Conservation (phyloP, 805 yeast genomes). For the Isabelozyma heimii region DNA sequence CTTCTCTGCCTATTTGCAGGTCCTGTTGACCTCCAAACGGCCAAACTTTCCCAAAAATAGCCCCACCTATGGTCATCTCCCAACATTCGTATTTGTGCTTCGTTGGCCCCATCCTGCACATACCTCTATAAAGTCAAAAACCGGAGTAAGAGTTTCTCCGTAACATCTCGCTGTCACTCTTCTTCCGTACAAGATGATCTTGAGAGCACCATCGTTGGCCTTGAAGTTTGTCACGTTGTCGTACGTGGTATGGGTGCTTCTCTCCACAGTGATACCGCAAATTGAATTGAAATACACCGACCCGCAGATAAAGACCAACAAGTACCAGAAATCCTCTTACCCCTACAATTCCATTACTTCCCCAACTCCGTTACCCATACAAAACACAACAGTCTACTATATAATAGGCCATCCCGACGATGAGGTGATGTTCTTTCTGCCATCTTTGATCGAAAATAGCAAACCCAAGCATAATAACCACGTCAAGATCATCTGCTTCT, state of each 20-base stretch:
- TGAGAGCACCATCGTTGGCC: background rate
- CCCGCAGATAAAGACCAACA: constrained; percentile 22
- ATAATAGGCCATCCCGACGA: constrained; percentile 97
- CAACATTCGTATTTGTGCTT: background rate
- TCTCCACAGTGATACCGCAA: constrained; percentile 42
- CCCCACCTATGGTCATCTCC: background rate
- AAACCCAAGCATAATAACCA: constrained; percentile 47
- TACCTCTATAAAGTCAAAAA: background rate
- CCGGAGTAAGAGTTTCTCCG: no score
- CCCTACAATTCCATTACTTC: constrained; percentile 38
- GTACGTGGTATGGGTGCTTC: constrained; percentile 35
- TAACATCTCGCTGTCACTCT: no score
- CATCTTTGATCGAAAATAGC: constrained; percentile 56
- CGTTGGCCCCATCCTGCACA: background rate
- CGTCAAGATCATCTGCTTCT: constrained; percentile 64
- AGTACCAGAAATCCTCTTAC: constrained; percentile 18
- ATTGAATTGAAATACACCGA: constrained; percentile 24
- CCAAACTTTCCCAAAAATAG: no score
- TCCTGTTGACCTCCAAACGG: no score
- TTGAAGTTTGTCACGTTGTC: background rate
- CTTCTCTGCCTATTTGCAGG: no score
- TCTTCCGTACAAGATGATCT: background rate
- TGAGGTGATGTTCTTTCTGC: constrained; percentile 96
- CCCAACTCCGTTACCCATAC: constrained; percentile 32
- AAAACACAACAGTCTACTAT: constrained; percentile 41